Base-by-base conservation (phyloP, 176 grass and related monocot genomes). In the Guadua angustifolia region DNA sequence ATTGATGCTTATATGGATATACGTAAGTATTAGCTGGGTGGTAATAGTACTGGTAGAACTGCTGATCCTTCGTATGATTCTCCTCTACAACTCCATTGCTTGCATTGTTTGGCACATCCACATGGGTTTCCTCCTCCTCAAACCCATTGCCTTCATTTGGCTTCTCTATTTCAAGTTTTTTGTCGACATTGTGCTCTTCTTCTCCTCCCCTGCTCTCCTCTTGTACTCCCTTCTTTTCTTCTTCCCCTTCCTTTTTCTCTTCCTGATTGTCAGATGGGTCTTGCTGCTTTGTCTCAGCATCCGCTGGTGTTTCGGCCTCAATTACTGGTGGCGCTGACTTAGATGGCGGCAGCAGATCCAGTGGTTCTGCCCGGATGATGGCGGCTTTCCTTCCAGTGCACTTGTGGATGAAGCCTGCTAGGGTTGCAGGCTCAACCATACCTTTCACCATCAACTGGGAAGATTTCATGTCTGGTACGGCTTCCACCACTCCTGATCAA, bases 401-500 rank as follows among this genome's bases (percentile, higher is more conserved):
- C 47, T 77, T 88, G 78, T 78, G 70, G 71, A 91, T 88, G 71
- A 85, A 72, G 9, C 82, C 77, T 2, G 57, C 89, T 29, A 91
- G 86, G 9, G 60, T 81, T 5, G 81, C 84, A 1, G 89, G 89
- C 77, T 91, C 89, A 24, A 91, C 47, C 15, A 21, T 46, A 0
- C 89, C 89, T 59, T 80, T 85, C 72, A 91, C 89, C 63, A 45
- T 67, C 71, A 91, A n/a, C 18, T 85, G 75, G 0, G 89, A 91
- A 0, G 76, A 84, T 69, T 88, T 88, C 17, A 91, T 66, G 17
- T 88, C 47, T 4, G 77, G 72, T 17, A 72, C 77, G 4, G 59
- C 89, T 39, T 87, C 89, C 46, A 88, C 82, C 15, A 88, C 89
- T 17, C 89, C 89, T 91, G 89, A 60, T 67, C 6, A 64, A 18